A percentile compares a stretch with the other conserved stretches of the same genome.
Conservation (phyloP, 2,329 filamentous ascomycete genomes). For the Nemania serpens region DNA sequence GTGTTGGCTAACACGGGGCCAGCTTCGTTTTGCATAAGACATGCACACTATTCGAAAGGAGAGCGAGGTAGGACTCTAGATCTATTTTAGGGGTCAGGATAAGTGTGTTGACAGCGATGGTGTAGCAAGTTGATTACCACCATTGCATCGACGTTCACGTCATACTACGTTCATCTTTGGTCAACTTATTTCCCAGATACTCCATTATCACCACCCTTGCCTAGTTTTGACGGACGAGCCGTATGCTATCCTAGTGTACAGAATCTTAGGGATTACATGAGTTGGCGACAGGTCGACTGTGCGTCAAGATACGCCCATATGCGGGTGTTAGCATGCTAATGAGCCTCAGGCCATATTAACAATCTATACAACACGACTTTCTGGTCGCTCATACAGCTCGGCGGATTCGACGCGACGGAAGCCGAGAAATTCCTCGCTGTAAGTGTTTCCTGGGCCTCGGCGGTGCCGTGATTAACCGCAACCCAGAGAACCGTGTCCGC, state of each 20-base stretch:
- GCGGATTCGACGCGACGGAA: constrained; percentile 74
- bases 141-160: constrained; percentile 89
- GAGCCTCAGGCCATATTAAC: constrained; percentile 83
- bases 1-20: constrained; percentile 29
- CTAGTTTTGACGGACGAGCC: constrained; percentile 90
- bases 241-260: constrained; percentile 83
- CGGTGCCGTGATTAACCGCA: constrained; percentile 27
- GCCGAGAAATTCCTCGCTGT: constrained; percentile 82
- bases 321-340: constrained; percentile 13
- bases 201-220: constrained; percentile 73
- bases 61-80: constrained; percentile 65
- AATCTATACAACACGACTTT: constrained; percentile 98
- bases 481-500: constrained; percentile 75
- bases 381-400: constrained; percentile 83
- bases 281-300: constrained; percentile 98
- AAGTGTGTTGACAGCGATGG: constrained; percentile 1
- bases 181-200: constrained; percentile 72
- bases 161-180: constrained; percentile 88
- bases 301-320: constrained; percentile 38
- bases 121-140: constrained; percentile 86
- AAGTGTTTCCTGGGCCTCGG: constrained; percentile 31
- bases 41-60: constrained; percentile 81
- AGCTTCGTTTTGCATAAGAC: constrained; percentile 90
- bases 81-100: not conserved
- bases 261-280: constrained; percentile 92